Evolutionary conservation across 2,329 filamentous ascomycete genomes (phyloP).

Genomic region (Neonectria faginata): DNA sequence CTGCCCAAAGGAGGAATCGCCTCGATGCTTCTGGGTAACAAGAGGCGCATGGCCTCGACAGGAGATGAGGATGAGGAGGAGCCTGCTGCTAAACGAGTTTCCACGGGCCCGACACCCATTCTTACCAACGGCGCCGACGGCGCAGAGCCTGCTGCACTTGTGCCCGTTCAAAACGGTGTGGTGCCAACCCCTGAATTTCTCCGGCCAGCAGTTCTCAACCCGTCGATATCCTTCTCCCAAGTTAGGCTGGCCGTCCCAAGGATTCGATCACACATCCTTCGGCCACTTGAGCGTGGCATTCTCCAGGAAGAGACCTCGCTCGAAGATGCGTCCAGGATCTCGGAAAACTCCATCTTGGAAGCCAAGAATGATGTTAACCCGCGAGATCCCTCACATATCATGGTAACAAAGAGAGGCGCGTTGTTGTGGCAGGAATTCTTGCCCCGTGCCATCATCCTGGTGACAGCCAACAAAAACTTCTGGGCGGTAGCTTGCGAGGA

Average conservation of each 20-base stretch:
- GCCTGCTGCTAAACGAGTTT: conserved; percentile 61
- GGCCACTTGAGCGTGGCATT: conserved; percentile 78
- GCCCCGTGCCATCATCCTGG: conserved; percentile 85
- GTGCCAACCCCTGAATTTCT: conserved; percentile 84
- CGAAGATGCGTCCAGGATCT: conserved; percentile 71
- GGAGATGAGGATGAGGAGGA: conserved; percentile 83
- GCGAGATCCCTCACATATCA: conserved; percentile 86
- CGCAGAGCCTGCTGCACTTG: conserved; percentile 77
- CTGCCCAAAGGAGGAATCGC: conserved; percentile 90
- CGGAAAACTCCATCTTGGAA: conserved; percentile 84
- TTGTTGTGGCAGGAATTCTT: conserved; percentile 95
- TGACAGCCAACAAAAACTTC: conserved; percentile 89
- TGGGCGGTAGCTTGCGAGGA: conserved; percentile 96
- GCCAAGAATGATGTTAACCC: conserved; percentile 83
- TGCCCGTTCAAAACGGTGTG: conserved; percentile 69
- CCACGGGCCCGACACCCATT: conserved; percentile 78
- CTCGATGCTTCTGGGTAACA: conserved; percentile 90
- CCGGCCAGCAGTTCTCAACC: conserved; percentile 87
- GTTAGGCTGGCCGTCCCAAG: conserved; percentile 89
- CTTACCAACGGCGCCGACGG: conserved; percentile 82
- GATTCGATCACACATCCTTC: conserved; percentile 83
- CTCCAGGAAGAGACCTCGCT: conserved; percentile 63
- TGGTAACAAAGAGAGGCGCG: conserved; percentile 82
- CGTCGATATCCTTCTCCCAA: conserved; percentile 83
- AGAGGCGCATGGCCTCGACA: conserved; percentile 80